Base-by-base conservation (phyloP, 306 rosid genomes). In the Coriaria nepalensis region DNA sequence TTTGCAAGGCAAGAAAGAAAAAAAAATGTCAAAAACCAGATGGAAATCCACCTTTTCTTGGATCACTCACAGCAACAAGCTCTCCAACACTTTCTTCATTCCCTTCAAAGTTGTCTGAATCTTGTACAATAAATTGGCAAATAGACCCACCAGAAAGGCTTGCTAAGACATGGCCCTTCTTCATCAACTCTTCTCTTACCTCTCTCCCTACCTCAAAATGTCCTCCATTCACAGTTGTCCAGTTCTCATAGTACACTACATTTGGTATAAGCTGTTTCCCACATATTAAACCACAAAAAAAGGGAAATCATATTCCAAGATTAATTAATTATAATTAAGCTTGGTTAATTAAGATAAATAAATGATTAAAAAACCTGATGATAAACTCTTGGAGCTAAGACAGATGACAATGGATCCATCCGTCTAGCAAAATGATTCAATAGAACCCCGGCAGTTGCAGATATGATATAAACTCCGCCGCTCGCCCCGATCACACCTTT, bases 51-150 rank as follows among this genome's bases (percentile, higher is more conserved):
- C 94, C 96, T 65, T 83, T 88, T 73, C 94, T 80, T 7, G 96
- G 96, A 57, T 88, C 94, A 68, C 96, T 88, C 43, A 88, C 96
- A 9, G 88, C 93, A 42, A 78, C 75, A 43, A 88, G 72, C 68
- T 62, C 60, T 43, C 68, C 72, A 9, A 10, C 7, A 35, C 15
- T 65, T 48, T 45, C 47, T 33, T 68, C 29, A 20, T 71, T 49
- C 13, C 43, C 48, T 37, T 47, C 4, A 42, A 60, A 33, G 42
- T 5, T 6, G 29, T 41, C 60, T 11, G 6, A 14, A 15, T 64
- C 65, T 68, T 57, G 57, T 65, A 70, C 75, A 47, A 78, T 68
- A 47, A 83, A 68, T 73, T 87, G 88, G 56, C 71, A 73, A 52
- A 80, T 61, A 12, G 94, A 64, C 57, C 86, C 94, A 40, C 83